Base-by-base conservation (phyloP, 2,329 filamentous ascomycete genomes). In the Phyllosticta citrichinensis region DNA sequence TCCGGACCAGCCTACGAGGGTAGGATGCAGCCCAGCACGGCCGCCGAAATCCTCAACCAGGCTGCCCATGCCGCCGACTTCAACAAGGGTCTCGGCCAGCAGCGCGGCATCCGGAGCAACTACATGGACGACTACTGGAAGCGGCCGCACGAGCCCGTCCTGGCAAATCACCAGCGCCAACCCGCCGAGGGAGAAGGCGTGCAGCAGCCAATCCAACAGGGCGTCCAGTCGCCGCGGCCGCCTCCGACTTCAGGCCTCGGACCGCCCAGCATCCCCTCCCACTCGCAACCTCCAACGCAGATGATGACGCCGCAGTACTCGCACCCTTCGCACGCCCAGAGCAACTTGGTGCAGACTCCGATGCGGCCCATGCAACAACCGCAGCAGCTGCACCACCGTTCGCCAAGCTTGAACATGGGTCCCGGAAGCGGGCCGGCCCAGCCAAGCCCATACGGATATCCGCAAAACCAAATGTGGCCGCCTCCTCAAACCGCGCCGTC, bases 31-130 rank as follows among this genome's bases (percentile, higher is more conserved):
- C 81, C 90, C 11, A 89, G 87, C 64, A 84, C 87, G 30, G 81
- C 89, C 27, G 80, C 83, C 55, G 93, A 97, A 68, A 85, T 97
- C 59, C 81, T 94, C 65, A 87, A 88, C 54, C 91, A 97, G 73
- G 90, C 91, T 27, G 85, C 90, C 57, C 90, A 96, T 64, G 88
- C 93, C 19, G 90, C 91, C 62, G 93, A 97, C 67, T 96, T 88
- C 77, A 97, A 93, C 77, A 91, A 94, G 68, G 83, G 83, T 55
- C 80, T 97, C 57, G 91, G 88, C 68, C 83, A 88, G 67, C 88
- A 92, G 73, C 87, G 93, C 62, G 85, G 85, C 50, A 87, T 88
- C 74, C 88, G 94, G 62, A 83, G 81, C 62, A 87, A 92, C 62
- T 95, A 91, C 66, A 80, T 96, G 65, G 86, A 93, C 60, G 86